Conservation (phyloP, 225 moss, liverwort and hornwort species). For the Pseudoscleropodium purum region DNA sequence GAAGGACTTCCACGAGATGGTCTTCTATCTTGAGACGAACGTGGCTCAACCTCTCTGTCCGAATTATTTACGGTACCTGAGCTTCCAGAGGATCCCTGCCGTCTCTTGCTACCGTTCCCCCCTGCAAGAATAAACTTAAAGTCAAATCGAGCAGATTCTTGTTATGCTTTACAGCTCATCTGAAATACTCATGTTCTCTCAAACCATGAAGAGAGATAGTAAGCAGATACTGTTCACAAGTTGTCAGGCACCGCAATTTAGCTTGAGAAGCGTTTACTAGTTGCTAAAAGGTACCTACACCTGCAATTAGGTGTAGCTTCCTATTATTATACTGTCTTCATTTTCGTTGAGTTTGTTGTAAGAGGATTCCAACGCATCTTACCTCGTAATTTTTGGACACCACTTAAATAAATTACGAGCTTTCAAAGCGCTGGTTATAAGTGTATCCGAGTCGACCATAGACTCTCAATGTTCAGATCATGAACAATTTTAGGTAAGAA, state of each 20-base stretch:
- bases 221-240: neutral
- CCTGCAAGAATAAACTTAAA: slow-evolving; percentile 4
- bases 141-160: neutral
- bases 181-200: neutral
- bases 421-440: neutral
- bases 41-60: neutral
- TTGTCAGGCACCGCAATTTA: neutral
- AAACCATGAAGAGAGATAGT: neutral
- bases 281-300: neutral
- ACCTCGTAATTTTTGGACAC: neutral
- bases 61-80: slow-evolving; percentile 3
- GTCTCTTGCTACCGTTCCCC: slow-evolving; percentile 5
- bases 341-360: neutral
- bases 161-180: neutral
- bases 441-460: neutral
- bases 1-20: neutral
- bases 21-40: neutral
- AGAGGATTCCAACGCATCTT: neutral
- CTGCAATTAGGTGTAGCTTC: neutral
- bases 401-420: neutral
- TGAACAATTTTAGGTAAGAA: neutral
- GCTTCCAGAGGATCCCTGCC: slow-evolving; percentile 13
- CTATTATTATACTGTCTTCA: neutral
- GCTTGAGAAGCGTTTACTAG: neutral
- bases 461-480: neutral